Percentiles rank a stretch among this genome's conserved stretches.
Conservation (phyloP, 1,139 yeast species). For the Torulaspora globosa region DNA sequence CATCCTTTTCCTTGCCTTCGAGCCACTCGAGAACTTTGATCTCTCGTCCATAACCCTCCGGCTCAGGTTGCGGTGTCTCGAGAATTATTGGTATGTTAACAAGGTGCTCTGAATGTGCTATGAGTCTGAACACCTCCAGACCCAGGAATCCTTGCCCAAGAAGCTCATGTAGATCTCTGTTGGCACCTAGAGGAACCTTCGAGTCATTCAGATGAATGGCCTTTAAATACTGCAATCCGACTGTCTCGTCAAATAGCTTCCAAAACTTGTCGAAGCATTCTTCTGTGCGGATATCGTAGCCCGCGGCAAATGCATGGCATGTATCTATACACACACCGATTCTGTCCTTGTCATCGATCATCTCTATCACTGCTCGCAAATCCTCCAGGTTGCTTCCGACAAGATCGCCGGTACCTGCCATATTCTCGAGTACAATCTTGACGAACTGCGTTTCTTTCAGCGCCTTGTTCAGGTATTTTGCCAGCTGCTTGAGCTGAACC, state of each 20-base stretch:
- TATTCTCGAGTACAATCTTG: conserved; percentile 85
- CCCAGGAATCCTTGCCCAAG: conserved; percentile 89
- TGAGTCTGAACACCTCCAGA: conserved; percentile 66
- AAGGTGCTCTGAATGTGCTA: conserved; percentile 66
- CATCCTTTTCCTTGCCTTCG: conserved; percentile 53
- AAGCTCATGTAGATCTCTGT: conserved; percentile 86
- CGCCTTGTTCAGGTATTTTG: conserved; percentile 74
- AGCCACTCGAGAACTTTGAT: conserved; percentile 50
- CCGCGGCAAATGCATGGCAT: conserved; percentile 94
- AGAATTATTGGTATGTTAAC: conserved; percentile 72
- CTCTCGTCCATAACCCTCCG: conserved; percentile 74
- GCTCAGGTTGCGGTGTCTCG: conserved; percentile 77
- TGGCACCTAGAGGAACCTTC: conserved; percentile 87
- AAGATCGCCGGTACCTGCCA: conserved; percentile 96
- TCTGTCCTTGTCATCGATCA: conserved; percentile 71
- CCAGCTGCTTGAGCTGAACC: conserved; percentile 62
- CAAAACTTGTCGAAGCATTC: conserved; percentile 62
- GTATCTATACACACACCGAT: conserved; percentile 95
- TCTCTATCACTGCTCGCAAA: conserved; percentile 64
- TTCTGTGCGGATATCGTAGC: conserved; percentile 72
- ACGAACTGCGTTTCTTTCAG: conserved; percentile 70
- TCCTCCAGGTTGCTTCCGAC: conserved; percentile 83
- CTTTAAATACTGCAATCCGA: conserved; percentile 71
- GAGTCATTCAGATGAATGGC: conserved; percentile 92
- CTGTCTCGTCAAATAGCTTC: conserved; percentile 61